phyloP scores from a whole-genome alignment of 75 land plant genomes.

The Ceratopteris richardii region DNA sequence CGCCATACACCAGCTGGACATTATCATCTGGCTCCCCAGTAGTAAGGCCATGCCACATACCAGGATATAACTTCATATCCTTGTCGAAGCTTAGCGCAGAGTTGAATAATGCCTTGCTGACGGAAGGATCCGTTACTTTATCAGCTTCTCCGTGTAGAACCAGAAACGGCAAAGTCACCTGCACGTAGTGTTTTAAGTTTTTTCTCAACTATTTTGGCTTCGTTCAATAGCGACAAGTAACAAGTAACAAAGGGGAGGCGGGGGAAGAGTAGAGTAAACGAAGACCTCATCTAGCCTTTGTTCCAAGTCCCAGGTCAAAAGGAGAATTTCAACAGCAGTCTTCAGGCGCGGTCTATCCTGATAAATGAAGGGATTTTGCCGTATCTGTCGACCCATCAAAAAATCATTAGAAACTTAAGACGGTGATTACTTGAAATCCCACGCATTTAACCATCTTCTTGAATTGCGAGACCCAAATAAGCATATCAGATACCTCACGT shows the following conservation, averaged over 20 bases:
- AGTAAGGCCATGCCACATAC: conserved; percentile 85
- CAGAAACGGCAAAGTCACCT: conserved; percentile 71
- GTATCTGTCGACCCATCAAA: conserved; percentile 34
- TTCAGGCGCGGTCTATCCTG: conserved; percentile 61
- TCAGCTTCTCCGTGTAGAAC: conserved; percentile 76
- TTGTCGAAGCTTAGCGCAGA: conserved; percentile 66
- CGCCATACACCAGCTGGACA: conserved; percentile 56
- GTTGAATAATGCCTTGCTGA: conserved; percentile 50
- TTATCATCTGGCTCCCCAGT: conserved; percentile 68
- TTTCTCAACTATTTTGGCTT: too few relatives aligned
- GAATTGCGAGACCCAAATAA: background rate
- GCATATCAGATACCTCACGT: conserved; percentile 15
- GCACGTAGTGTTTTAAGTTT: too few relatives aligned
- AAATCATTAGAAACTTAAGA: background rate
- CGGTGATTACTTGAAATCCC: background rate
- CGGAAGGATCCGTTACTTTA: conserved; percentile 66
- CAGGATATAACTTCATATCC: conserved; percentile 70
- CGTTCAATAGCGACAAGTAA: too few relatives aligned
- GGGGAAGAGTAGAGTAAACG: background rate
- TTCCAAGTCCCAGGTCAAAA: conserved; percentile 49
- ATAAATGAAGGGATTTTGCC: conserved; percentile 60
- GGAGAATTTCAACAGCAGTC: conserved; percentile 65
- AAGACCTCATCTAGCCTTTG: conserved; percentile 50
- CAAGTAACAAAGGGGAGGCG: background rate
- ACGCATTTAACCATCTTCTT: background rate